Evolutionary conservation across 2,329 filamentous ascomycete species (phyloP), one percentile per base, ranked within the genome.

Genomic region (Penicillium sp.): DNA sequence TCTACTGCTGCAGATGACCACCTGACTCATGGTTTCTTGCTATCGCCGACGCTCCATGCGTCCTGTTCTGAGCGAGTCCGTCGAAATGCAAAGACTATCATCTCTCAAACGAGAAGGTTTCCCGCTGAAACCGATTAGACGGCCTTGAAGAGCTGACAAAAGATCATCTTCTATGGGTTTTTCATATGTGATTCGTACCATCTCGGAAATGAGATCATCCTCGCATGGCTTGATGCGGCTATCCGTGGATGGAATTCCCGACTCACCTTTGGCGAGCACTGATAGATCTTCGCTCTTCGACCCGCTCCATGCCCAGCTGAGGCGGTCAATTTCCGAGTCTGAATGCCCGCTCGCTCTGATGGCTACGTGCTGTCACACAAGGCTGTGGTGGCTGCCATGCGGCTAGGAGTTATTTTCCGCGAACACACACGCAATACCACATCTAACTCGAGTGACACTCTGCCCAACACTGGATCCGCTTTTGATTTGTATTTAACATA

Each of bases 361-460:
- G 32, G 44, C 39, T 22, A 36, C 35, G 46, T n/a, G n/a, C n/a
- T 22, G 48, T 50, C 38, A 44, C 39, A 50, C 49, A 42, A 45
- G 48, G 46, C 45, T 45, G 39, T 41, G 44, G 56, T 60, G 55
- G 58, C 53, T 53, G 56, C 57, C 59, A 61, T 61, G 56, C 52
- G 48, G 37, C 47, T 47, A 37, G 39, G 44, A 41, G 31, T 53
- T 56, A 51, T 57, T 54, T 51, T 54, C 50, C 51, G 44, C 18
- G 18, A 5, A 22, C 18, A n/a, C 30, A 17, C 23, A 41, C 33
- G 41, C 35, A 37, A 38, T 41, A 39, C 40, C 25, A 17, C 35
- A 30, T 38, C 31, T 32, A 28, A 20, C 33, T 29, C 38, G 31
- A 41, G 39, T 40, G 33, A 45, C 33, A 14, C 10, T 30, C 30